phyloP scores from a whole-genome alignment of 73 alveolate species.

The Paramecium octaurelia region DNA sequence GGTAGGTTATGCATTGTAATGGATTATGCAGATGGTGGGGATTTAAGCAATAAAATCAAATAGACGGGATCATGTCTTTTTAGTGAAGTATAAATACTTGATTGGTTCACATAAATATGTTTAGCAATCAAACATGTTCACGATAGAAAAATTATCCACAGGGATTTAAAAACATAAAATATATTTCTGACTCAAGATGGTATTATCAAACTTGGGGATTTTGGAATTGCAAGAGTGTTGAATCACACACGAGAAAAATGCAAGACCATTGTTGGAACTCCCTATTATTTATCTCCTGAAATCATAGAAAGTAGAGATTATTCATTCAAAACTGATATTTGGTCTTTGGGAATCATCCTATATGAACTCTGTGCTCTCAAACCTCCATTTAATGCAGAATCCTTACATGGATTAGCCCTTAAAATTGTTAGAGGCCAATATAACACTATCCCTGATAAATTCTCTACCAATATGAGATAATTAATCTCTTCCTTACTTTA shows the following conservation, averaged over 20 bases:
- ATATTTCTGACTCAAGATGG: slow-evolving; percentile 80
- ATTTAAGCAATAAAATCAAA: slow-evolving; percentile 62
- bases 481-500: slow-evolving; percentile 70
- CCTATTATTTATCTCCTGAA: slow-evolving; percentile 94
- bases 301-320: slow-evolving; percentile 86
- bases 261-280: slow-evolving; percentile 91
- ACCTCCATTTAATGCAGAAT: slow-evolving; percentile 93
- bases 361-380: slow-evolving; percentile 89
- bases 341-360: slow-evolving; percentile 90
- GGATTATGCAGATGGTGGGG: slow-evolving; percentile 72
- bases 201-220: slow-evolving; percentile 90
- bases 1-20: slow-evolving; percentile 73
- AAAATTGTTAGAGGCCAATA: slow-evolving; percentile 84
- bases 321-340: slow-evolving; percentile 81
- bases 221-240: slow-evolving; percentile 90
- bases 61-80: slow-evolving; percentile 57
- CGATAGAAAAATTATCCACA: slow-evolving; percentile 88
- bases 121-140: slow-evolving; percentile 94
- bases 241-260: slow-evolving; percentile 84
- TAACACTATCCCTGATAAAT: slow-evolving; percentile 73
- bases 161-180: slow-evolving; percentile 89
- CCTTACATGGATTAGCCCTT: slow-evolving; percentile 80
- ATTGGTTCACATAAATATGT: slow-evolving; percentile 91
- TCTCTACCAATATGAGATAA: slow-evolving; percentile 69
- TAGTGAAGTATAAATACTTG: slow-evolving; percentile 86